phyloP scores from a whole-genome alignment of 2,329 filamentous ascomycete genomes.

The Cyanodermella asteris region DNA sequence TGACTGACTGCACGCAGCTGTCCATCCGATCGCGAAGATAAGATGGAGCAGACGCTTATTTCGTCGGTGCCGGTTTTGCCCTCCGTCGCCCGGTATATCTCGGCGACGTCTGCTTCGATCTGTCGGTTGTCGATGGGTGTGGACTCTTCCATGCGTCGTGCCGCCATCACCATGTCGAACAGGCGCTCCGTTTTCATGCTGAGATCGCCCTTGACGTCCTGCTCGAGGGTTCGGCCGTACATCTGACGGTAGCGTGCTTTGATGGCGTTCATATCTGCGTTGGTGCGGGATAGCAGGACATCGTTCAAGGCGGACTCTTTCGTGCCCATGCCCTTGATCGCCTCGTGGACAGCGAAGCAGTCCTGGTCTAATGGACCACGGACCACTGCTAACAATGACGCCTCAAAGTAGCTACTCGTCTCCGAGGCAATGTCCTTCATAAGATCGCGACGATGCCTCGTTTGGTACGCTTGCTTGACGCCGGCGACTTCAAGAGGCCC shows the following conservation, averaged over 20 bases:
- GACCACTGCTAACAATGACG: conserved; percentile 51
- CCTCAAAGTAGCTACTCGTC: conserved; percentile 50
- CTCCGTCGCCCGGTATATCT: conserved; percentile 57
- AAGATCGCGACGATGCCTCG: conserved; percentile 43
- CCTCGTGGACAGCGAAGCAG: conserved; percentile 44
- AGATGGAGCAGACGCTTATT: conserved; percentile 54
- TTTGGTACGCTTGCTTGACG: conserved; percentile 44
- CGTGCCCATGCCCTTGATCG: conserved; percentile 61
- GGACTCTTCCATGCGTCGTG: conserved; percentile 55
- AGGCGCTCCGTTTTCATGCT: conserved; percentile 70
- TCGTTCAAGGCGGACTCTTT: conserved; percentile 77
- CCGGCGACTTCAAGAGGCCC: conserved; percentile 58
- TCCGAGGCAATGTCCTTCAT: conserved; percentile 58
- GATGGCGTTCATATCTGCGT: conserved; percentile 74
- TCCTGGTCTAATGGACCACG: conserved; percentile 65
- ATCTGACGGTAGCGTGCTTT: conserved; percentile 52
- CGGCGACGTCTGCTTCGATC: conserved; percentile 52
- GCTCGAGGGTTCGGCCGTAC: conserved; percentile 44
- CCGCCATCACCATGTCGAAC: conserved; percentile 62
- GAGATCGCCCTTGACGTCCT: conserved; percentile 54
- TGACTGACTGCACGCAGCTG: conserved; percentile 67
- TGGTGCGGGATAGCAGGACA: conserved; percentile 58
- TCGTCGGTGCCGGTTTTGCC: conserved; percentile 52
- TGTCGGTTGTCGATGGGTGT: conserved; percentile 50
- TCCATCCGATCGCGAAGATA: conserved; percentile 53